phyloP scores from a whole-genome alignment of 306 rosid species.

The Cucumis melo region DNA sequence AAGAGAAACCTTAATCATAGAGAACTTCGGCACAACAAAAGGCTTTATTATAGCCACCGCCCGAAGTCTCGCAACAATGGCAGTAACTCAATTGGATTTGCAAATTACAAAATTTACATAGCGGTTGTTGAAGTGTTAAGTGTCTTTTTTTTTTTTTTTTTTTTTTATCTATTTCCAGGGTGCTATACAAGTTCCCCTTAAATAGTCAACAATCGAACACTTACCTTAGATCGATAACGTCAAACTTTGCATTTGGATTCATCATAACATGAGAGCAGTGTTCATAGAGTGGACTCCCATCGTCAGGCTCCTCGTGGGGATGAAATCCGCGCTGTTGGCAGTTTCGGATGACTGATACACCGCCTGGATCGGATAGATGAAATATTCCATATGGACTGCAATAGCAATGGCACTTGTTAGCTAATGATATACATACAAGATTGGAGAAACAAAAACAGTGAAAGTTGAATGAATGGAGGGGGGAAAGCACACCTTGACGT shows the following conservation, averaged over 20 bases:
- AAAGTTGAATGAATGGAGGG: background rate
- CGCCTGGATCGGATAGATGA: slow-evolving; percentile 88
- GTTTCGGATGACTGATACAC: slow-evolving; percentile 69
- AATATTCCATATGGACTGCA: slow-evolving; percentile 97
- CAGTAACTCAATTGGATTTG: background rate
- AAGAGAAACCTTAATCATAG: background rate
- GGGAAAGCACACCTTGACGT: slow-evolving; percentile 37
- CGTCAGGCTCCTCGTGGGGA: slow-evolving; percentile 91
- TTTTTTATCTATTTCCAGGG: background rate
- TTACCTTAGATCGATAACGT: slow-evolving; percentile 76
- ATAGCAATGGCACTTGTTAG: slow-evolving; percentile 15
- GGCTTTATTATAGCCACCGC: background rate
- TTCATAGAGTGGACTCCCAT: slow-evolving; percentile 81
- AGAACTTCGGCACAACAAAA: background rate
- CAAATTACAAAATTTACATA: background rate
- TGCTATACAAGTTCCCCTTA: background rate
- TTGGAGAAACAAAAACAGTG: background rate
- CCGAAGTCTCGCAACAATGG: slow-evolving; percentile 1
- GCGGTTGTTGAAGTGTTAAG: background rate
- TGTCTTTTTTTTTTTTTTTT: background rate
- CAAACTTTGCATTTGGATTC: slow-evolving; percentile 51
- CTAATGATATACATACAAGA: background rate
- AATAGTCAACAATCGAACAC: background rate
- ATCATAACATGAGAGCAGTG: slow-evolving; percentile 94
- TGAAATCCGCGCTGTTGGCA: slow-evolving; percentile 96